Evolutionary conservation across 257 asterid species (phyloP).

Genomic region (Fraxinus pennsylvanica): DNA sequence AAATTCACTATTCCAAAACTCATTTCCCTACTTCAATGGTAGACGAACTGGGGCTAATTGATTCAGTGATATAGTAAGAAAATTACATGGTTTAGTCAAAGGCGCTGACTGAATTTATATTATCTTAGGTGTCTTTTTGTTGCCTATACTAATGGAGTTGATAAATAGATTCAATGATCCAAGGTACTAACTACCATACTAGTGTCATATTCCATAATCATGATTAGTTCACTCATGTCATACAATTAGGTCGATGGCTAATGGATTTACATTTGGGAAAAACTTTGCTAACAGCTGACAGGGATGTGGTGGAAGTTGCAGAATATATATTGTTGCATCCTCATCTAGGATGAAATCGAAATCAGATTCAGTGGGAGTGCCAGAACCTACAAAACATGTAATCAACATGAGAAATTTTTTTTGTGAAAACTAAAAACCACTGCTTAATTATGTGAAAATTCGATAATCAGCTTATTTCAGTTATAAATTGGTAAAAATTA

Average conservation of each 20-base stretch:
- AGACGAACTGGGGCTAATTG: background rate
- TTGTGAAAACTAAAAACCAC: background rate
- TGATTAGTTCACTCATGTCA: background rate
- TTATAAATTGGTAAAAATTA: background rate
- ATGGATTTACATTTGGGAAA: constrained; percentile 79
- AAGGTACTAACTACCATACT: background rate
- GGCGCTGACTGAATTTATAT: background rate
- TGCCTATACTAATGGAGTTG: background rate
- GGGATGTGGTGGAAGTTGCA: constrained; percentile 79
- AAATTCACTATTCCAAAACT: too few relatives aligned
- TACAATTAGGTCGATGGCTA: constrained; percentile 65
- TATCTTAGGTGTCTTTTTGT: background rate
- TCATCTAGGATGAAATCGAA: constrained; percentile 64
- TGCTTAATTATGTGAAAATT: too few relatives aligned
- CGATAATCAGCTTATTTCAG: too few relatives aligned
- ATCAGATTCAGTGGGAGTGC: constrained; percentile 86
- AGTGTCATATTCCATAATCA: background rate
- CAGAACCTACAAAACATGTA: constrained; percentile 52
- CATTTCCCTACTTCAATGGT: too few relatives aligned
- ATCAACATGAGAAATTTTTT: background rate
- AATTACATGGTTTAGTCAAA: background rate
- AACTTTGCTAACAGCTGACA: constrained; percentile 64
- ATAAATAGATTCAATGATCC: background rate
- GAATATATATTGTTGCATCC: constrained; percentile 74
- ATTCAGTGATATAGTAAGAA: background rate